A percentile compares a stretch with the other conserved stretches of the same genome.
These are phyloP conservation scores for Exophiala phaeomuriformis DNA, from an alignment of 2,329 filamentous ascomycete species.

Conservation along the genomic window DNA sequence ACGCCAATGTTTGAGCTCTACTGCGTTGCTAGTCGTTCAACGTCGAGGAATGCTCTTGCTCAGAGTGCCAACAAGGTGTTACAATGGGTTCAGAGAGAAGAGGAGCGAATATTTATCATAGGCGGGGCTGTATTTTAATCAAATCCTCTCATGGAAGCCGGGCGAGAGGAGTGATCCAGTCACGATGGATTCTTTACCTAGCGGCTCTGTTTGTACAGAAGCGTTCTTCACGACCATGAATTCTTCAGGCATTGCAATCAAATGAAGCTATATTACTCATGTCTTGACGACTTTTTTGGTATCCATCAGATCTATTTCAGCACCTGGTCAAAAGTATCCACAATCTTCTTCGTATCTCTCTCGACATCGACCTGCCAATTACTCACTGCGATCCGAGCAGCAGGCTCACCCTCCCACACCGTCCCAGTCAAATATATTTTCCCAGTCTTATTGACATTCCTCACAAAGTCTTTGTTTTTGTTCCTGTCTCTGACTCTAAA, in stretches of 20 bases:
- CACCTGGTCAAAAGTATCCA: conserved; percentile 52
- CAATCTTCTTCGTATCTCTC: conserved; percentile 60
- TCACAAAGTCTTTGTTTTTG: conserved; percentile 60
- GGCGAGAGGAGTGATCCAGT: too few species aligned
- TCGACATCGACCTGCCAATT: conserved; percentile 72
- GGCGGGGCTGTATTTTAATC: conserved; percentile 76
- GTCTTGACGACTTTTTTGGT: too few species aligned
- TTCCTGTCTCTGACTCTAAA: conserved; percentile 62
- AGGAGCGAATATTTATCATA: conserved; percentile 92
- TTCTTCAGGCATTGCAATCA: too few species aligned
- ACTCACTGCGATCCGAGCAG: conserved; percentile 75
- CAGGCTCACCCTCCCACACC: conserved; percentile 63
- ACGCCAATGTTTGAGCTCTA: conserved; percentile 92
- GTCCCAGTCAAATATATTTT: conserved; percentile 80
- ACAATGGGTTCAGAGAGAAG: conserved; percentile 85
- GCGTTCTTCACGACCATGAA: too few species aligned
- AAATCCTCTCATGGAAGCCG: too few species aligned
- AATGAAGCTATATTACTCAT: too few species aligned
- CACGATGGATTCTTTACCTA: too few species aligned
- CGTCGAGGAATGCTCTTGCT: conserved; percentile 58
- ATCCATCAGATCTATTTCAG: not conserved
- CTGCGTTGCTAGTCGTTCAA: conserved; percentile 74
- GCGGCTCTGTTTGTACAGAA: too few species aligned
- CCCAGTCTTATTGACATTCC: conserved; percentile 63
- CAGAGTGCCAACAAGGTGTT: conserved; percentile 83